Evolutionary conservation across 805 yeast species (phyloP).

Genomic region (Kodamaea kakaduensis): DNA sequence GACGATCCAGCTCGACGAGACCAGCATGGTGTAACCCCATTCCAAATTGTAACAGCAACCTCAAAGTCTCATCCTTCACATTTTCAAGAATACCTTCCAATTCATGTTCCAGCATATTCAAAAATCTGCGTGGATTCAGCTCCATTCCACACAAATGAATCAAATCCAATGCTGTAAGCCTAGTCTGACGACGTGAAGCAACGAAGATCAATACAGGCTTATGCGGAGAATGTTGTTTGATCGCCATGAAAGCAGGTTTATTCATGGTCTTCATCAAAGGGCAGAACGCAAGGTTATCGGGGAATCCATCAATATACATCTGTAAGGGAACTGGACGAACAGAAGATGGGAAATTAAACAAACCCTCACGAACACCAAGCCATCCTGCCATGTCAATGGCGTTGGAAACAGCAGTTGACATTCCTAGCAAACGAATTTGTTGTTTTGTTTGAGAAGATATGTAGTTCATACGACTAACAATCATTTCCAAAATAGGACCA

Average conservation of each 20-base stretch:
- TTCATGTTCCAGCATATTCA: constrained; percentile 63
- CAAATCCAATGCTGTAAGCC: constrained; percentile 74
- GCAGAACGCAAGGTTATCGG: constrained; percentile 75
- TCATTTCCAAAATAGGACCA: constrained; percentile 84
- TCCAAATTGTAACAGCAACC: constrained; percentile 70
- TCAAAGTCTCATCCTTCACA: constrained; percentile 81
- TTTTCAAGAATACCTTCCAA: constrained; percentile 44
- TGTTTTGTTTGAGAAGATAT: constrained; percentile 56
- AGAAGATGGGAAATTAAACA: constrained; percentile 76
- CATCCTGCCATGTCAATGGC: constrained; percentile 85
- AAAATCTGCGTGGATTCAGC: constrained; percentile 67
- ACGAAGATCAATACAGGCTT: constrained; percentile 85
- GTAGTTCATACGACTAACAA: constrained; percentile 82
- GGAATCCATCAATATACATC: constrained; percentile 85
- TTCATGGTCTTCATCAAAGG: constrained; percentile 86
- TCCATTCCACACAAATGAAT: constrained; percentile 79
- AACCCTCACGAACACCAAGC: constrained; percentile 70
- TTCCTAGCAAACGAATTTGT: constrained; percentile 65
- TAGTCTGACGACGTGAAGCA: constrained; percentile 77
- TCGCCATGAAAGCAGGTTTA: constrained; percentile 89
- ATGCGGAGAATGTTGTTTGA: constrained; percentile 82
- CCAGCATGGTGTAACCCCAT: constrained; percentile 85
- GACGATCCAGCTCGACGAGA: constrained; percentile 67
- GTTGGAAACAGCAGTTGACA: constrained; percentile 84
- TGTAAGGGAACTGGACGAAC: constrained; percentile 84